Evolutionary conservation across 345 rosid species (phyloP).

Genomic region (Luvunga scandens): DNA sequence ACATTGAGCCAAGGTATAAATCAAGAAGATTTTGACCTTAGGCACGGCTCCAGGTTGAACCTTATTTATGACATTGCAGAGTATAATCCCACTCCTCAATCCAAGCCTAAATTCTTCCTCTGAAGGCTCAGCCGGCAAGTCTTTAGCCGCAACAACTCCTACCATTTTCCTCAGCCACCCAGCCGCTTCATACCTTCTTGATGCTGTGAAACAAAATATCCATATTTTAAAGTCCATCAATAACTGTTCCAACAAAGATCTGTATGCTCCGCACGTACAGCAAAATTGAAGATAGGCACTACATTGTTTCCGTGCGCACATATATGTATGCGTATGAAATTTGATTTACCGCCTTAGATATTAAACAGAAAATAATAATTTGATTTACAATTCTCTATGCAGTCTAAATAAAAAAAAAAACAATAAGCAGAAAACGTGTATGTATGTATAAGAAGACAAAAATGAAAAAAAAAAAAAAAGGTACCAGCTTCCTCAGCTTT

Average conservation of each 20-base stretch:
- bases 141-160: slow-evolving; percentile 76
- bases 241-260: background rate
- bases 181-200: slow-evolving; percentile 74
- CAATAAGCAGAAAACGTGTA: background rate
- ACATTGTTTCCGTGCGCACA: background rate
- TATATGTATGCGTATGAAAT: background rate
- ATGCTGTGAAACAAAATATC: slow-evolving; percentile 35
- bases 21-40: slow-evolving; percentile 38
- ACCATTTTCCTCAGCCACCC: slow-evolving; percentile 81
- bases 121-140: slow-evolving; percentile 83
- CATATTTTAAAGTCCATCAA: background rate
- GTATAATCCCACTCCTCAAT: slow-evolving; percentile 79
- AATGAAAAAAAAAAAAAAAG: background rate
- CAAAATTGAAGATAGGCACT: background rate
- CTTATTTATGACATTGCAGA: slow-evolving; percentile 77
- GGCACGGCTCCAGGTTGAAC: slow-evolving; percentile 77
- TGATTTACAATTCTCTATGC: too few species aligned
- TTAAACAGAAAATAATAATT: background rate
- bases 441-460: background rate
- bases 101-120: slow-evolving; percentile 86
- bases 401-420: background rate
- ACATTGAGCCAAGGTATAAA: background rate
- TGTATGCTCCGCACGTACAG: background rate
- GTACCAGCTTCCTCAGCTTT: slow-evolving; percentile 51
- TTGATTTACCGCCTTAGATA: background rate